Evolutionary conservation across 306 rosid species (phyloP).

Genomic region (Prunus mira): DNA sequence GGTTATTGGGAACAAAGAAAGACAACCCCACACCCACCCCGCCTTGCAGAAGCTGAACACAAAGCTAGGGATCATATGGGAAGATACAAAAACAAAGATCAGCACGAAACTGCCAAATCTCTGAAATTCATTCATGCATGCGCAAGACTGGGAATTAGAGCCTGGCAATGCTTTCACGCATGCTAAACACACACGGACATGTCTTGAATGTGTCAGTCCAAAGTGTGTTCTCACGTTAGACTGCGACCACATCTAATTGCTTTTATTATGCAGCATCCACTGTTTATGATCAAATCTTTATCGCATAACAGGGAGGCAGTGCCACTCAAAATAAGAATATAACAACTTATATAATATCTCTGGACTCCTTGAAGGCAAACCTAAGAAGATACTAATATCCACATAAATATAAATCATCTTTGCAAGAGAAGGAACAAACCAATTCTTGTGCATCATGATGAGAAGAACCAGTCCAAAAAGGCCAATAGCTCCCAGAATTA

Average conservation of each 20-base stretch:
- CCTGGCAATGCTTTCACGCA: neutral
- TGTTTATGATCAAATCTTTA: neutral
- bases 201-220: neutral
- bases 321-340: neutral
- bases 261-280: neutral
- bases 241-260: neutral
- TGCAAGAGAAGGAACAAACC: constrained; percentile 53
- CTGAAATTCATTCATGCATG: neutral
- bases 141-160: neutral
- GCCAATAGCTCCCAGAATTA: constrained; percentile 76
- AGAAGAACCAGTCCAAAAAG: constrained; percentile 74
- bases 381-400: constrained; percentile 22
- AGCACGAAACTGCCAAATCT: neutral
- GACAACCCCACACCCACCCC: no score
- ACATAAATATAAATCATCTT: constrained; percentile 14
- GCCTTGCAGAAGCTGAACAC: neutral
- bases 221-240: neutral
- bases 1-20: neutral
- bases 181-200: neutral
- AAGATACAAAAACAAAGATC: no score
- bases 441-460: constrained; percentile 48
- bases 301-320: neutral
- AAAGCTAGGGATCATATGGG: neutral
- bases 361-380: neutral
- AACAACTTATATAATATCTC: neutral